Evolutionary conservation across 768 basidiomycete species (phyloP).

Genomic region (Russula sp.): DNA sequence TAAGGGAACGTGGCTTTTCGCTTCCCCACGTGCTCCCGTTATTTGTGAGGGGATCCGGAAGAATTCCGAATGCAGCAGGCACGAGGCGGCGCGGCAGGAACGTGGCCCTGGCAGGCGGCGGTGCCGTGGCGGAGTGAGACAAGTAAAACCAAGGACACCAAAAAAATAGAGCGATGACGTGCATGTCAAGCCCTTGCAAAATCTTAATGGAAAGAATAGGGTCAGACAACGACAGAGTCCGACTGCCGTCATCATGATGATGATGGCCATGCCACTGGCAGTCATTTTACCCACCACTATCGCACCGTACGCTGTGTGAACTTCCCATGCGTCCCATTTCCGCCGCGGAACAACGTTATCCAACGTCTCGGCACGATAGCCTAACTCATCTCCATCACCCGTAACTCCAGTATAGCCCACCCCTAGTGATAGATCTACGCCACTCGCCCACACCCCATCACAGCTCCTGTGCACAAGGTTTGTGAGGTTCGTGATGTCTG

Average conservation of each 20-base stretch:
- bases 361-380: not conserved
- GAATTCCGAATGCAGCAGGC: too few relatives aligned
- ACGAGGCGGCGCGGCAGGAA: too few relatives aligned
- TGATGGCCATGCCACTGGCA: not conserved
- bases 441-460: not conserved
- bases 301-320: too few relatives aligned
- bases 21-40: too few relatives aligned
- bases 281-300: not conserved
- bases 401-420: not conserved
- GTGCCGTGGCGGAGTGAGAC: too few relatives aligned
- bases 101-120: too few relatives aligned
- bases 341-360: too few relatives aligned
- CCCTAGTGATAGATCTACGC: not conserved
- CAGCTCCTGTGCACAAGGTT: not conserved
- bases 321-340: too few relatives aligned
- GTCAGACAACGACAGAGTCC: not conserved
- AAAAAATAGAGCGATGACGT: not conserved
- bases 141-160: too few relatives aligned
- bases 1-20: too few relatives aligned
- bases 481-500: not conserved
- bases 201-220: not conserved
- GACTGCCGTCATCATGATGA: not conserved
- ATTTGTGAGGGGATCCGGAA: too few relatives aligned
- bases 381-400: not conserved
- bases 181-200: not conserved